Base-by-base conservation (phyloP, 2,329 filamentous ascomycete genomes). In the Sporothrix curviconia region DNA sequence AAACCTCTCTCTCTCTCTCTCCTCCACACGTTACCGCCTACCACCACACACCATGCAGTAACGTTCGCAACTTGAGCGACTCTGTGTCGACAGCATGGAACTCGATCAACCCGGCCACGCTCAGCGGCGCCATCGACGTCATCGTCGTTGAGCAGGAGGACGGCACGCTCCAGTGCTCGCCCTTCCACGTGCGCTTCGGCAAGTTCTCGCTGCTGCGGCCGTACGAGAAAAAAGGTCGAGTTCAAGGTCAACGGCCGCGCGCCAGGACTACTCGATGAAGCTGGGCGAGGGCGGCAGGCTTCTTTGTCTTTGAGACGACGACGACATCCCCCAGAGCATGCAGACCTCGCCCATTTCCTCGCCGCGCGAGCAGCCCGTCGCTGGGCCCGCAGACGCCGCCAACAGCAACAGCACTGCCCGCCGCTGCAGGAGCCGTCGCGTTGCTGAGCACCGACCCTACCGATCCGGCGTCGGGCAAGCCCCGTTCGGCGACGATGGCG, bases 11-110 rank as follows among this genome's bases (percentile, higher is more conserved):
- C 17, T 24, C 14, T 30, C 34, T 15, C 37, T 22, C 36, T 32
- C 36, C n/a, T 30, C 6, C n/a, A 19, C 36, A 12, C 54, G 12
- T 4, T 9, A 14, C 6, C 17, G 11, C 12, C 15, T 15, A 11
- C 24, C 25, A 4, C 14, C 42, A 11, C 51, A 14, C 69, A 78
- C 71, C 62, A 97, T 97, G 94, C 92, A 97, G 80, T 97, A 97
- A n/a, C 88, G 92, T 97, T 65, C 84, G 94, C 65, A 95, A 92
- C 69, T 83, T 97, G 66, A 94, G 90, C 73, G 92, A 92, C 71
- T 95, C 91, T 54, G 92, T 99, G 67, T 95, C 92, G 66, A 96
- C 94, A 76, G 92, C 94, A 72, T 99, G 94, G 94, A 99, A 99
- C 74, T 96, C 92, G 25, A 95, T 99, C 79, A 99, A 99, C 73